Conservation (phyloP, 2,329 filamentous ascomycete genomes). For the Pestalotiopsis sp. region DNA sequence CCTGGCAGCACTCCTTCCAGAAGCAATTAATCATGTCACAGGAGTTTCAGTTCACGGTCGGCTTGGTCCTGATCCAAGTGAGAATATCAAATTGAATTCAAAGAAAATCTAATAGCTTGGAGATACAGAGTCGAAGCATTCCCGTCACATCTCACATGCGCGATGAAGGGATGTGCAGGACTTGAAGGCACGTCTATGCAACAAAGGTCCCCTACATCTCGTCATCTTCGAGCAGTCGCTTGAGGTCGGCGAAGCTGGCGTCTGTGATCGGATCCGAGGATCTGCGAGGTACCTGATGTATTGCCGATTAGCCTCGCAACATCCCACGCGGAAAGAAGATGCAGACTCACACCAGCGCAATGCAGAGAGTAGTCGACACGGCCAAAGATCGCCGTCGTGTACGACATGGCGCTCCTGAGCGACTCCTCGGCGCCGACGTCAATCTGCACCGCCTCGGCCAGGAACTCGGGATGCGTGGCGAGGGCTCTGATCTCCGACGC, state of each 20-base stretch:
- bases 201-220: neutral
- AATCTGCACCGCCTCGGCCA: slow-evolving; percentile 13
- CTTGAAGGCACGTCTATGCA: neutral
- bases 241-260: slow-evolving; percentile 20
- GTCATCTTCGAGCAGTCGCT: neutral
- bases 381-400: slow-evolving; percentile 13
- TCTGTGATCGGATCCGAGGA: slow-evolving; percentile 11
- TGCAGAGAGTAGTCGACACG: slow-evolving; percentile 23
- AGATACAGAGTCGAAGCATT: no score
- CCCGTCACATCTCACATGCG: no score
- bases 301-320: neutral
- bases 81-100: no score
- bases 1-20: no score
- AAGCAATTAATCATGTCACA: neutral
- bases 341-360: slow-evolving; percentile 17
- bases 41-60: no score
- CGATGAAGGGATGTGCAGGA: neutral
- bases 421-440: slow-evolving; percentile 16
- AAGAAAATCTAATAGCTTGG: no score
- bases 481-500: slow-evolving; percentile 3
- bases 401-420: slow-evolving; percentile 11
- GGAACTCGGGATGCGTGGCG: slow-evolving; percentile 15
- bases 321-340: no score
- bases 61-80: no score
- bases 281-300: neutral